Percentiles rank a stretch among this genome's conserved stretches.
Conservation (phyloP, 2,329 filamentous ascomycete species). For the Paradendryphiella salina region DNA sequence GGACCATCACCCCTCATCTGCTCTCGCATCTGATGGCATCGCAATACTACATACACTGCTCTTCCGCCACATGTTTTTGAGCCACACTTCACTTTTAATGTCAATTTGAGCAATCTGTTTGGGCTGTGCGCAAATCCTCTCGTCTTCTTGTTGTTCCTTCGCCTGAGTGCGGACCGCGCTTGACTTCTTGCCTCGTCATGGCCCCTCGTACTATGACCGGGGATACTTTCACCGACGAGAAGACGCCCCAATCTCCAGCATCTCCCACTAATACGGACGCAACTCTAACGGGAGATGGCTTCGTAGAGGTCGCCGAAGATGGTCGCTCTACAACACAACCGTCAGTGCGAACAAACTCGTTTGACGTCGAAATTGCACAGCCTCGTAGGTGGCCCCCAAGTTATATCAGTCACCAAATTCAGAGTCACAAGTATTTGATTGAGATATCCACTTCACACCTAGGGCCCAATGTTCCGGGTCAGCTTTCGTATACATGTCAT, state of each 20-base stretch:
- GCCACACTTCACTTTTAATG: slow-evolving; percentile 30
- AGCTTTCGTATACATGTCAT: slow-evolving; percentile 2
- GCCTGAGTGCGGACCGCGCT: slow-evolving; percentile 8
- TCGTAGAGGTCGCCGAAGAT: slow-evolving; percentile 38
- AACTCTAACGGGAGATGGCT: slow-evolving; percentile 37
- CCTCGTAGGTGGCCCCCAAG: slow-evolving; percentile 38
- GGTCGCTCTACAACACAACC: slow-evolving; percentile 16
- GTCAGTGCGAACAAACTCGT: slow-evolving; percentile 15
- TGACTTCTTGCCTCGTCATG: slow-evolving; percentile 21
- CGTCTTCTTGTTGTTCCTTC: slow-evolving; percentile 9
- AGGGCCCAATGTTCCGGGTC: not conserved
- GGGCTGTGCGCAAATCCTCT: slow-evolving; percentile 8
- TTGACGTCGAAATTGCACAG: slow-evolving; percentile 33
- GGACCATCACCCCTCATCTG: slow-evolving; percentile 8
- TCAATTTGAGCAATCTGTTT: slow-evolving; percentile 16
- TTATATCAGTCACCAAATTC: not conserved
- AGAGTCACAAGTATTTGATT: not conserved
- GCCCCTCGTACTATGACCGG: slow-evolving; percentile 41
- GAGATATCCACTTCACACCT: not conserved
- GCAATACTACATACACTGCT: slow-evolving; percentile 29
- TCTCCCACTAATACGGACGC: slow-evolving; percentile 37
- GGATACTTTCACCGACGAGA: slow-evolving; percentile 35
- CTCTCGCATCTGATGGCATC: slow-evolving; percentile 6
- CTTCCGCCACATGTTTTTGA: slow-evolving; percentile 33
- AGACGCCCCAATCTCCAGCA: slow-evolving; percentile 28